Evolutionary conservation across 371 early-diverging fungal species (phyloP), one percentile per base, ranked within the genome.

Genomic region (Syncephalastrum monosporum): DNA sequence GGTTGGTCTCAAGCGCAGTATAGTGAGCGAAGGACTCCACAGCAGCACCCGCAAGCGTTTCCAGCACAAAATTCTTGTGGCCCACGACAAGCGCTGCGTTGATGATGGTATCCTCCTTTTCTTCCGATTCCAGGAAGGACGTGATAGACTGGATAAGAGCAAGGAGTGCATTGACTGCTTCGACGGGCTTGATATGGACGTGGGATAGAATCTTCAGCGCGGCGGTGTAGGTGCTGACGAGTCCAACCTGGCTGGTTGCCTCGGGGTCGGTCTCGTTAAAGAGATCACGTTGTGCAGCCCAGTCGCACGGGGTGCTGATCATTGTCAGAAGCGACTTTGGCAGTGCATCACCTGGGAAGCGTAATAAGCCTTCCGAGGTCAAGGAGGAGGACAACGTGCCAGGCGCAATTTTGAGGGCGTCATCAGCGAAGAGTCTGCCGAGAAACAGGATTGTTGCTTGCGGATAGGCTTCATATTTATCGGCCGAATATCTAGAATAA

Each of bases 391-490:
- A 78, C 27, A 84, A 53, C 42, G 72, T 69, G 8, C 82, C 84
- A 6, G 82, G 68, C 17, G 71, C 61, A 42, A 83, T 50, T 0
- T 48, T 51, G 5, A 83, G 57, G 1, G 74, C 63, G 25, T 79
- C 68, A 1, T 79, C 72, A 12, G 75, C 65, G 16, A 81, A 46
- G 4, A 86, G 62, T n/a, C 81, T 67, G 2, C 84, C 72, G 45
- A 83, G 59, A 47, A 87, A 82, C 16, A 83, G 61, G 33, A 80
- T 69, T n/a, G 85, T 76, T 47, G 80, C 79, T 33, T 70, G 55
- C 2, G 81, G 63, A 47, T 69, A 43, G 3, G 58, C 53, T 2
- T 58, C 53, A 59, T 78, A 80, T 29, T 82, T 69, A 12, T 60
- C 50, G 7, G 83, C 58, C 46, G 77, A 71, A 43, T 79, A 84